These are phyloP conservation scores for Saitozyma sp. DNA, from an alignment of 768 basidiomycete species.

Conservation along the genomic window DNA sequence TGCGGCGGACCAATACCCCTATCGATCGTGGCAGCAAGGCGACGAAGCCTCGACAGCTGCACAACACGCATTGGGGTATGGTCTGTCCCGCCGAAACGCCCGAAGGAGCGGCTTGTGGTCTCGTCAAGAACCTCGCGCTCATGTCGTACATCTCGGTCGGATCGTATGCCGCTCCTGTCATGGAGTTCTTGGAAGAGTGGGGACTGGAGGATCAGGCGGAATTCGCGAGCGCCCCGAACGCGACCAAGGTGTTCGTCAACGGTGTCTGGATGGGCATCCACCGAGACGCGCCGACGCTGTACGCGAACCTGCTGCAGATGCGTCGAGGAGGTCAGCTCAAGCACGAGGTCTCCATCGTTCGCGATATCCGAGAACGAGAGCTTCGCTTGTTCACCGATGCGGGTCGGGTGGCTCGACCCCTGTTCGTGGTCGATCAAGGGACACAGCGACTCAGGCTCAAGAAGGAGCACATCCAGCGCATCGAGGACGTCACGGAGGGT, in stretches of 20 bases:
- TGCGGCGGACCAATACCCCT: conserved; percentile 97
- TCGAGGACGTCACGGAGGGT: conserved; percentile 57
- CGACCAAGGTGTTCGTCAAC: conserved; percentile 96
- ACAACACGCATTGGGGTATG: conserved; percentile 99
- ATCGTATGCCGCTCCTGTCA: conserved; percentile 89
- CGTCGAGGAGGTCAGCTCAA: conserved; percentile 92
- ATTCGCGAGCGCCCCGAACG: conserved; percentile 73
- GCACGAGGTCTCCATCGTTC: conserved; percentile 93
- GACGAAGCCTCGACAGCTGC: conserved; percentile 96
- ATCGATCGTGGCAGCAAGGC: conserved; percentile 98
- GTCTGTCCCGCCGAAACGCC: conserved; percentile 99
- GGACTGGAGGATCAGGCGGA: conserved; percentile 93
- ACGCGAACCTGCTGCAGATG: conserved; percentile 88
- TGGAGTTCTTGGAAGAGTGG: conserved; percentile 99
- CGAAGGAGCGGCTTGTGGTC: conserved; percentile 98
- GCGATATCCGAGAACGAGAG: conserved; percentile 95
- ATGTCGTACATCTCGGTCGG: conserved; percentile 99
- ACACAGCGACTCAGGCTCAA: conserved; percentile 79
- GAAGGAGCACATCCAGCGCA: conserved; percentile 73
- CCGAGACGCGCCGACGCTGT: conserved; percentile 86
- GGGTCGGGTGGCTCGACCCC: conserved; percentile 91
- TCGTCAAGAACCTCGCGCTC: conserved; percentile 96
- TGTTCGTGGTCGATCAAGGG: conserved; percentile 83
- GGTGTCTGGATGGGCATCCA: conserved; percentile 99
- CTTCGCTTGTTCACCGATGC: conserved; percentile 93